phyloP scores from a whole-genome alignment of 768 basidiomycete genomes.

The Sporobolomyces phaffii region DNA sequence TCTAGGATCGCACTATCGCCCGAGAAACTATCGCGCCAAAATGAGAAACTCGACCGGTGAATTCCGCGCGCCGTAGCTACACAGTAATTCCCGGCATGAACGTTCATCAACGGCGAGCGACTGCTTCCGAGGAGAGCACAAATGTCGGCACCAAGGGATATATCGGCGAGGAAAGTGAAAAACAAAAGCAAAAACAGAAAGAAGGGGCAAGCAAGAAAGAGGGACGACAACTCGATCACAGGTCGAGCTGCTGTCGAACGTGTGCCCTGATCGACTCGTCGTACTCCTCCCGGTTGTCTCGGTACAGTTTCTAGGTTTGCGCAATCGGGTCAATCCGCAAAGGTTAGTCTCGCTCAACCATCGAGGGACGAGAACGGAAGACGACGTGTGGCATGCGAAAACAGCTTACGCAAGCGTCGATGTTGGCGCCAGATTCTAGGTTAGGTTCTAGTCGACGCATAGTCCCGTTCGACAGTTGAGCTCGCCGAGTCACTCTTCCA shows the following conservation, averaged over 20 bases:
- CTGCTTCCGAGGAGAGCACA: too few species aligned
- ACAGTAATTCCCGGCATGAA: too few species aligned
- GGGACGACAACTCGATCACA: constrained; percentile 2
- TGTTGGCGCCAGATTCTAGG: constrained; percentile 92
- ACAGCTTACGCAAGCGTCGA: constrained; percentile 47
- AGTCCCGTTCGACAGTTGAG: neutral
- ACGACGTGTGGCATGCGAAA: neutral
- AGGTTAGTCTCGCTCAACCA: too few species aligned
- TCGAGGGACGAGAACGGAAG: neutral
- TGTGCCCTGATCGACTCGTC: constrained; percentile 76
- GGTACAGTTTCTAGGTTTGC: constrained; percentile 63
- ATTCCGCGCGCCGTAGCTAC: too few species aligned
- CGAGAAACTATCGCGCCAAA: too few species aligned
- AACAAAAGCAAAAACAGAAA: neutral
- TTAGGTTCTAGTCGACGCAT: constrained; percentile 75
- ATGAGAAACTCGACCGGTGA: too few species aligned
- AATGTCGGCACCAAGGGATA: too few species aligned
- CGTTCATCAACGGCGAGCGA: too few species aligned
- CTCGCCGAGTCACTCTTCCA: neutral
- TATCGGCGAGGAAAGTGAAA: too few species aligned
- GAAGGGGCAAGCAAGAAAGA: neutral
- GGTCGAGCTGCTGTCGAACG: constrained; percentile 75
- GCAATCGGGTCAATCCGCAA: neutral
- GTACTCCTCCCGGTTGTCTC: constrained; percentile 82
- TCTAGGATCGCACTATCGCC: too few species aligned